phyloP scores from a whole-genome alignment of 1,139 yeast species.

The Yamadazyma buinensis region DNA sequence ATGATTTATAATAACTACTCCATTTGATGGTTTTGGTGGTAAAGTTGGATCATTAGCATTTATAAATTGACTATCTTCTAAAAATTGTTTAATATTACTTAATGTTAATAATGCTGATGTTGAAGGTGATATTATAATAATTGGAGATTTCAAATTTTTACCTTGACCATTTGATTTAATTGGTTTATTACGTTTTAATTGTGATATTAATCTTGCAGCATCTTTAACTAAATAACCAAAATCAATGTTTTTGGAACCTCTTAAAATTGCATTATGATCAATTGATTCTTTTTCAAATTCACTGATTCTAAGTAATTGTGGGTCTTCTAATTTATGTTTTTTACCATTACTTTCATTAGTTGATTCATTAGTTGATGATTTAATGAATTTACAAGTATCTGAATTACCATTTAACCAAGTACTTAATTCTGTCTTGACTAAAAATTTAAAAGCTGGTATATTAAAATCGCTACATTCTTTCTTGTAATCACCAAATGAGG shows the following conservation, averaged over 20 bases:
- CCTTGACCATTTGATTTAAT: constrained; percentile 13
- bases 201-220: constrained; percentile 59
- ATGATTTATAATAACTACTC: constrained; percentile 53
- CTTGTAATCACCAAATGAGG: constrained; percentile 79
- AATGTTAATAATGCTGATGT: constrained; percentile 86
- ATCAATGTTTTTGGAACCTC: constrained; percentile 74
- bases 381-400: constrained; percentile 52
- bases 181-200: constrained; percentile 42
- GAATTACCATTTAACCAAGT: constrained; percentile 76
- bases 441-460: constrained; percentile 71
- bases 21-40: constrained; percentile 34
- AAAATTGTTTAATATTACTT: constrained; percentile 75
- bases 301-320: constrained; percentile 51
- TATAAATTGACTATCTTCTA: constrained; percentile 70
- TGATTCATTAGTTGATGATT: constrained; percentile 7
- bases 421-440: constrained; percentile 80
- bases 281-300: constrained; percentile 62
- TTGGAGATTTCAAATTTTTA: constrained; percentile 65
- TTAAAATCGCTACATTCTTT: constrained; percentile 63
- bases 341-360: constrained; percentile 6
- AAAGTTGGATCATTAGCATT: constrained; percentile 45
- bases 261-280: constrained; percentile 76
- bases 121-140: constrained; percentile 88
- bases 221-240: constrained; percentile 73
- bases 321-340: constrained; percentile 43